These are phyloP conservation scores for Coccomyxa sp. DNA, from an alignment of 139 green algal genomes.

Conservation along the genomic window DNA sequence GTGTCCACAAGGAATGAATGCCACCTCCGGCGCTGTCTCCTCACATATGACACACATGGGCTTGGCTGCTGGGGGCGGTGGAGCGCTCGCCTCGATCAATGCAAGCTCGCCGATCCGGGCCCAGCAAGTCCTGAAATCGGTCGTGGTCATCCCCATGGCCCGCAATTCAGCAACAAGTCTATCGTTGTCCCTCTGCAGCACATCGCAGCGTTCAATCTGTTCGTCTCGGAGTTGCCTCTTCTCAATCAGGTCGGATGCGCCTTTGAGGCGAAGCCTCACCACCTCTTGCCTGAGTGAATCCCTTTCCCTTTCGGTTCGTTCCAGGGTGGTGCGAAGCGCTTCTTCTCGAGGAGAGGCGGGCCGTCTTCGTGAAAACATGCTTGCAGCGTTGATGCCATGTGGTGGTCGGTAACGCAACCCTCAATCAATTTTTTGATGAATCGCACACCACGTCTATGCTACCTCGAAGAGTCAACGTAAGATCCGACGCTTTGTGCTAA, in stretches of 20 bases:
- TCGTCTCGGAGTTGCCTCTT: not conserved
- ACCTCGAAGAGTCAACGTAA: constrained; percentile 1
- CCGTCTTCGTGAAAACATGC: not conserved
- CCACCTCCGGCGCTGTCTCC: not conserved
- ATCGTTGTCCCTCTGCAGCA: not conserved
- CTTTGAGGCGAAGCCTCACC: not conserved
- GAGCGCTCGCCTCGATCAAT: not conserved
- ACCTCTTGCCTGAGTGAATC: not conserved
- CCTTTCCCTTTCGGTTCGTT: not conserved
- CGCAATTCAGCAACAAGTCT: constrained; percentile 1
- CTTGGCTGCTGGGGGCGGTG: not conserved
- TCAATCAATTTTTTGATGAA: constrained; percentile 3
- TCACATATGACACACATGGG: constrained; percentile 1
- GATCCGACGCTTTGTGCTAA: no score
- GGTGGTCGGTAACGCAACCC: not conserved
- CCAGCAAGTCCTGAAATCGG: not conserved
- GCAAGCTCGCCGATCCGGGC: not conserved
- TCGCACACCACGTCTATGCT: not conserved
- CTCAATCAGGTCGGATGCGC: not conserved
- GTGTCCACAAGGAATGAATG: constrained; percentile 1
- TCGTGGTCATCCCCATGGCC: not conserved
- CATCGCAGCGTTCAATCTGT: not conserved
- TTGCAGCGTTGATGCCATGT: not conserved
- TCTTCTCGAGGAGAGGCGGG: not conserved
- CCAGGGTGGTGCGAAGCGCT: not conserved